Percentiles rank a stretch among this genome's conserved stretches.
Evolutionary conservation across 2,329 filamentous ascomycete genomes (phyloP).

Genomic region (Falciphora oryzae): DNA sequence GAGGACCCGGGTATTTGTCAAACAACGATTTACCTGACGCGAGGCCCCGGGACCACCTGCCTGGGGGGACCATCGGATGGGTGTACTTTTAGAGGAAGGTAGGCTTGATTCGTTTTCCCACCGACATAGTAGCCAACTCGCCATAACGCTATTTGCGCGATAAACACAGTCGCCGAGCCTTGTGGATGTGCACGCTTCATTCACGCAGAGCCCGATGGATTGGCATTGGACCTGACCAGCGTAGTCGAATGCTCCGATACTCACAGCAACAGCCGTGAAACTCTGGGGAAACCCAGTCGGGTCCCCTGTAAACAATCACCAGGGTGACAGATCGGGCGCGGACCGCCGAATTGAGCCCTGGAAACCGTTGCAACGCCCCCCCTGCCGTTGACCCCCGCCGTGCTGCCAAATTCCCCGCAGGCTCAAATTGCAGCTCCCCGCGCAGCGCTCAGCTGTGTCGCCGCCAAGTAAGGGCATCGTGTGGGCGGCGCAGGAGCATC

Average conservation of each 20-base stretch:
- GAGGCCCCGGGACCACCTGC: not conserved
- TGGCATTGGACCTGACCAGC: not conserved
- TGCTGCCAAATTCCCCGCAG: not conserved
- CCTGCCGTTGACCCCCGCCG: no score
- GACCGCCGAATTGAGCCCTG: no score
- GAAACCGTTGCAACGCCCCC: no score
- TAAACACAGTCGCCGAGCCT: not conserved
- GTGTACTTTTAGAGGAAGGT: not conserved
- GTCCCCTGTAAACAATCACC: no score
- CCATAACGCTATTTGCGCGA: no score
- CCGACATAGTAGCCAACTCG: no score
- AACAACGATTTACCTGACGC: not conserved
- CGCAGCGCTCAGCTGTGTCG: not conserved
- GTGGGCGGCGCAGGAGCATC: not conserved
- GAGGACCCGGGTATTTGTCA: not conserved
- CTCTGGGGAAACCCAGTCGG: not conserved
- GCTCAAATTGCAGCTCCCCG: not conserved
- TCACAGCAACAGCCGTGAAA: not conserved
- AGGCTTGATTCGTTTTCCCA: not conserved
- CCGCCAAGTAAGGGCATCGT: not conserved
- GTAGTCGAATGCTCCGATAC: no score
- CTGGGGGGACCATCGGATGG: not conserved
- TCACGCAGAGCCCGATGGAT: not conserved
- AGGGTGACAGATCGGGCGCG: no score
- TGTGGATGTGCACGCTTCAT: not conserved